A percentile compares a stretch with the other conserved stretches of the same genome.
Evolutionary conservation across 768 basidiomycete genomes (phyloP).

Genomic region (Mrakia blollopis): DNA sequence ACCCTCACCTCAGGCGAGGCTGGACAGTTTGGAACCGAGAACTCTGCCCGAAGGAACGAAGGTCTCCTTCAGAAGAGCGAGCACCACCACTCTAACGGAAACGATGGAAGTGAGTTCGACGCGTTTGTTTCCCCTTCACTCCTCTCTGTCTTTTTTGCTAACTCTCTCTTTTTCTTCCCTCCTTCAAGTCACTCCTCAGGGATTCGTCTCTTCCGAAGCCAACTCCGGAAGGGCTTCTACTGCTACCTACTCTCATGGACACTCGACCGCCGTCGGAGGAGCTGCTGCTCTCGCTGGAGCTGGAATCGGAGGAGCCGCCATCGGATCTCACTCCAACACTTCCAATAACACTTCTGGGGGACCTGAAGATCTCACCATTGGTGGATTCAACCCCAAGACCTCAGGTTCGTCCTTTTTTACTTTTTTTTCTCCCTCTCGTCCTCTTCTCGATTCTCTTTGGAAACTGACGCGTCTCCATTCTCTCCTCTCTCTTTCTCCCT

Average conservation of each 20-base stretch:
- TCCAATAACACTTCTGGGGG: slow-evolving; percentile 21
- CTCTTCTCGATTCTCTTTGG: not conserved
- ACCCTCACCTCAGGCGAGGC: slow-evolving; percentile 10
- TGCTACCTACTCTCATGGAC: not conserved
- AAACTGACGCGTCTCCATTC: not conserved
- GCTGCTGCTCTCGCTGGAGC: slow-evolving; percentile 20
- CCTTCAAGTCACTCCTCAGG: too few relatives aligned
- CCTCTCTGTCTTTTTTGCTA: too few relatives aligned
- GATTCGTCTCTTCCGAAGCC: too few relatives aligned
- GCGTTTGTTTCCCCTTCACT: not conserved
- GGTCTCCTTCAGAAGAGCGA: slow-evolving; percentile 1
- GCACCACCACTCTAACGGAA: not conserved
- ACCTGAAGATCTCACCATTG: slow-evolving; percentile 33
- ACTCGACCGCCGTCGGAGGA: not conserved
- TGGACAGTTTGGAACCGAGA: slow-evolving; percentile 20
- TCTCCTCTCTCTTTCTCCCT: not conserved
- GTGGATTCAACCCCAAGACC: slow-evolving; percentile 33
- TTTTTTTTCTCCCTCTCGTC: not conserved
- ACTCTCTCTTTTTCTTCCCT: too few relatives aligned
- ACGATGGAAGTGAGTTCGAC: not conserved
- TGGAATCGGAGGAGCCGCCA: slow-evolving; percentile 15
- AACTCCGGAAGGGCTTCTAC: not conserved
- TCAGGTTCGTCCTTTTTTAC: slow-evolving; percentile 29
- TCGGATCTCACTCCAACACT: not conserved
- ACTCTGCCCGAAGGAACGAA: slow-evolving; percentile 20